Percentiles rank a stretch among this genome's conserved stretches.
Conservation (phyloP, 2,329 filamentous ascomycete genomes). For the Scedosporium minutisporum region DNA sequence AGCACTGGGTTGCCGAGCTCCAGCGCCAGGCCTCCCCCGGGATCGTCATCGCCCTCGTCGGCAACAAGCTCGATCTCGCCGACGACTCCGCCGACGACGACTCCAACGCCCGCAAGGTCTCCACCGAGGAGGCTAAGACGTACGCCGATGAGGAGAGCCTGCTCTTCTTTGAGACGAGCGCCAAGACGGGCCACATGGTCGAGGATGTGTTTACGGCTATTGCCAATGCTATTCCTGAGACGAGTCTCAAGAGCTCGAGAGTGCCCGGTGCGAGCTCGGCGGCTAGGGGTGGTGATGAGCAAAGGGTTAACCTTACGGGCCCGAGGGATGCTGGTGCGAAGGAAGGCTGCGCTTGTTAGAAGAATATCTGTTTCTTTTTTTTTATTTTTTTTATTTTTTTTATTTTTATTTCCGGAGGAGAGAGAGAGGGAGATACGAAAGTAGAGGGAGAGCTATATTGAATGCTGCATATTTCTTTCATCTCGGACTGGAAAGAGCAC, state of each 20-base stretch:
- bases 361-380: slow-evolving; percentile 3
- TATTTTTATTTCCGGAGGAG: slow-evolving; percentile 1
- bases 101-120: slow-evolving; percentile 75
- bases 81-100: slow-evolving; percentile 48
- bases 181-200: slow-evolving; percentile 92
- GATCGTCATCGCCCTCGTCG: slow-evolving; percentile 93
- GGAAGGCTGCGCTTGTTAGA: slow-evolving; percentile 80
- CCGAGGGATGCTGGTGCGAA: slow-evolving; percentile 67
- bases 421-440: not conserved
- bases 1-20: slow-evolving; percentile 97
- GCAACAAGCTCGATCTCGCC: slow-evolving; percentile 89
- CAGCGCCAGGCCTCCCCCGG: slow-evolving; percentile 92
- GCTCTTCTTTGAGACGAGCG: slow-evolving; percentile 95
- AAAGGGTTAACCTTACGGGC: slow-evolving; percentile 74
- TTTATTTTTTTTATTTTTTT: slow-evolving; percentile 2
- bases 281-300: slow-evolving; percentile 53
- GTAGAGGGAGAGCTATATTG: not conserved
- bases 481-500: not conserved
- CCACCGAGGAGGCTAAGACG: slow-evolving; percentile 79
- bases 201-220: slow-evolving; percentile 96
- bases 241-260: slow-evolving; percentile 80
- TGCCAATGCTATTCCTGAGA: slow-evolving; percentile 95
- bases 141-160: slow-evolving; percentile 94
- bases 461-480: not conserved
- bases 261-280: slow-evolving; percentile 56